phyloP scores from a whole-genome alignment of 306 rosid species.

The Arachis hypogaea region DNA sequence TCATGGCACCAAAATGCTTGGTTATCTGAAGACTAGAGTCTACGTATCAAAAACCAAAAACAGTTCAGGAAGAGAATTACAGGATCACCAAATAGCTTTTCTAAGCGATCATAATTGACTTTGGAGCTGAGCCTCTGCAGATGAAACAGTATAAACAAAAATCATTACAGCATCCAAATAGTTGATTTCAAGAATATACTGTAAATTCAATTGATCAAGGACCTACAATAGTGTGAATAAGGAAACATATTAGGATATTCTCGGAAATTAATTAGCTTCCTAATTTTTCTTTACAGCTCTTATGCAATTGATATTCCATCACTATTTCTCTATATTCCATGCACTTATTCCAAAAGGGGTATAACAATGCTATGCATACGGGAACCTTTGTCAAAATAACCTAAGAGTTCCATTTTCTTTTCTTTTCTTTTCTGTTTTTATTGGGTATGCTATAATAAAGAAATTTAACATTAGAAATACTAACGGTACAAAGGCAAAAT shows the following conservation, averaged over 20 bases:
- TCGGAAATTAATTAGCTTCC: no score
- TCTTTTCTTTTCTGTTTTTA: not conserved
- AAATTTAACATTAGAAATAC: not conserved
- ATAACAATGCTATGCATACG: no score
- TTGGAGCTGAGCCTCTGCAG: constrained; percentile 67
- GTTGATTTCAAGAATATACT: not conserved
- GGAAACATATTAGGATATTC: no score
- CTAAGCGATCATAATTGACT: constrained; percentile 66
- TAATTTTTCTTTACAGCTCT: no score
- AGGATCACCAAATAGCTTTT: constrained; percentile 50
- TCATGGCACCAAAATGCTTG: not conserved
- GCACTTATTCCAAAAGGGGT: no score
- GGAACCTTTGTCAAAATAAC: not conserved
- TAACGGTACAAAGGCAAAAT: not conserved
- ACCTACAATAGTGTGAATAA: no score
- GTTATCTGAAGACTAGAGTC: not conserved
- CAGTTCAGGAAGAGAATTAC: constrained; percentile 46
- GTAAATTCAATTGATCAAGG: no score
- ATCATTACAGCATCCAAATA: constrained; percentile 14
- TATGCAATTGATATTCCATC: no score
- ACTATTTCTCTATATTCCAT: no score
- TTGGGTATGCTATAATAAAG: not conserved
- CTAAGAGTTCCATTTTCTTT: not conserved
- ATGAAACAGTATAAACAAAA: constrained; percentile 34
- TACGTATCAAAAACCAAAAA: constrained; percentile 6